phyloP scores from a whole-genome alignment of 352 stramenopile species.

The Phytophthora rubi region DNA sequence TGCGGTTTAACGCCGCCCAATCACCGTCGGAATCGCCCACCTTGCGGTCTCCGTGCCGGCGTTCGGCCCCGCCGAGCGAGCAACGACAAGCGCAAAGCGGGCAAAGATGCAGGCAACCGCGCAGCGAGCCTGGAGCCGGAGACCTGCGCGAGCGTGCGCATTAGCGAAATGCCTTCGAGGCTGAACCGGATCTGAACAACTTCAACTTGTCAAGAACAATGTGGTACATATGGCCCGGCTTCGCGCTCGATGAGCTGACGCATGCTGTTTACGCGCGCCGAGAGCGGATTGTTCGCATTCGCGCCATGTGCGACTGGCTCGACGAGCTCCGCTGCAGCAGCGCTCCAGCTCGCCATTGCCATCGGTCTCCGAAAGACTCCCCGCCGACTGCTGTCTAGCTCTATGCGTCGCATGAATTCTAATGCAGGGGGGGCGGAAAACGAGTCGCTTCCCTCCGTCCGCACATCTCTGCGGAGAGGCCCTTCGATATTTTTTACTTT shows the following conservation, averaged over 20 bases:
- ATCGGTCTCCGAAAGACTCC: neutral
- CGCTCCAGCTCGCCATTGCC: neutral
- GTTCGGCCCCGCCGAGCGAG: neutral
- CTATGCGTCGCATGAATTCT: neutral
- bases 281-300: slow-evolving; percentile 11
- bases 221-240: neutral
- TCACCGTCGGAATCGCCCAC: slow-evolving; percentile 22
- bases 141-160: neutral
- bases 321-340: neutral
- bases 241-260: slow-evolving; percentile 26
- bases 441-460: neutral
- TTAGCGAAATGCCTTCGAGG: slow-evolving; percentile 5
- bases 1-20: slow-evolving; percentile 24
- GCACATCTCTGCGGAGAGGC: neutral
- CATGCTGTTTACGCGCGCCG: slow-evolving; percentile 21
- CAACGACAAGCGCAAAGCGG: neutral
- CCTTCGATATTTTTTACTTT: slow-evolving; percentile 1
- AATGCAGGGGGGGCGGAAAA: neutral
- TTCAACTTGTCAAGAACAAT: slow-evolving; percentile 25
- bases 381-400: neutral
- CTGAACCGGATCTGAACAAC: slow-evolving; percentile 25
- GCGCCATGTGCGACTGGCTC: neutral
- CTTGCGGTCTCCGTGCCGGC: neutral
- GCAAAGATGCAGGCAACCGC: neutral
- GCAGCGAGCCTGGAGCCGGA: neutral